A percentile compares a stretch with the other conserved stretches of the same genome.
These are phyloP conservation scores for Xylariaceae sp. DNA, from an alignment of 2,329 filamentous ascomycete species.

Conservation along the genomic window DNA sequence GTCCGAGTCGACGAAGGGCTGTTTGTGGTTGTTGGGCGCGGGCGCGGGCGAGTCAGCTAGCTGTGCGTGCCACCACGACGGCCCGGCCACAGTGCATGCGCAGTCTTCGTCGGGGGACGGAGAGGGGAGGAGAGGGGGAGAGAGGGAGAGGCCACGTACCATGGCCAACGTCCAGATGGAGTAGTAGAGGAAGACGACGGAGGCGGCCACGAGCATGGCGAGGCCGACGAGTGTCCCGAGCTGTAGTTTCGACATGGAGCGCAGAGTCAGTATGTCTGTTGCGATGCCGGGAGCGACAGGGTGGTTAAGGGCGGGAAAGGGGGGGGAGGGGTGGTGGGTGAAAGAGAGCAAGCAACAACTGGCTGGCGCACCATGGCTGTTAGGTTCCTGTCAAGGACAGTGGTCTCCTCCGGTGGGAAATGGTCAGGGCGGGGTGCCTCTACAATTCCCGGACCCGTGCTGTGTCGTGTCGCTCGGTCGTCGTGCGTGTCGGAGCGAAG, in stretches of 20 bases:
- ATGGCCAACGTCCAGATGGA: slow-evolving; percentile 96
- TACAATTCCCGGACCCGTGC: no score
- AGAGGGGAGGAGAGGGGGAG: slow-evolving; percentile 2
- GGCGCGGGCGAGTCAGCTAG: no score
- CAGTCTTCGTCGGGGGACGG: neutral
- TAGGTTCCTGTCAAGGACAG: no score
- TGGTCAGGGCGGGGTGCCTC: no score
- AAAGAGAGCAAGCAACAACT: neutral
- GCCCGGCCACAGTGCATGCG: slow-evolving; percentile 3
- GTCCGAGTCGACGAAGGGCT: slow-evolving; percentile 96
- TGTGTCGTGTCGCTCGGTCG: no score
- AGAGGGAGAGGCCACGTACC: slow-evolving; percentile 45
- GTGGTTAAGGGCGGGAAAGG: neutral
- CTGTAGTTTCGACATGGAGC: slow-evolving; percentile 47
- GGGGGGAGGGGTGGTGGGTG: neutral
- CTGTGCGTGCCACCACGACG: no score
- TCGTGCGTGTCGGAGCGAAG: no score
- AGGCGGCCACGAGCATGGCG: slow-evolving; percentile 61
- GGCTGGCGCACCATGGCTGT: slow-evolving; percentile 1
- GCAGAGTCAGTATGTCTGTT: slow-evolving; percentile 3
- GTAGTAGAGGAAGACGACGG: slow-evolving; percentile 73
- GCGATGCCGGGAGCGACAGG: neutral
- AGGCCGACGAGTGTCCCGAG: slow-evolving; percentile 75
- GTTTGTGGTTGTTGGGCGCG: slow-evolving; percentile 8
- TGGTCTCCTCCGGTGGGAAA: no score